Conservation (phyloP, 768 basidiomycete genomes). For the Russula compacta region DNA sequence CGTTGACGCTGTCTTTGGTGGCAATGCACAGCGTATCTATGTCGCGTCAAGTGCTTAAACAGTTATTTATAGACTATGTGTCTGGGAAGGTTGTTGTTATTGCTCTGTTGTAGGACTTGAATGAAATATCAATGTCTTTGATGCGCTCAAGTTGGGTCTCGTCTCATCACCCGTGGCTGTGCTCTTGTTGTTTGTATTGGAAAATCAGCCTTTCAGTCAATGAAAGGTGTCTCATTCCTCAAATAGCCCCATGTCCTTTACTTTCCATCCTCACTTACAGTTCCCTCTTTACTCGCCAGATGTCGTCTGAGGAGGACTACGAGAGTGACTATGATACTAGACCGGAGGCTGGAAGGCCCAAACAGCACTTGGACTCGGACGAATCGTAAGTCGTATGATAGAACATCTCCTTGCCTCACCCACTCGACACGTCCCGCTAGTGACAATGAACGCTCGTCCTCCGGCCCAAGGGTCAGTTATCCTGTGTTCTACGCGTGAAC, state of each 20-base stretch:
- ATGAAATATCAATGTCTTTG: not conserved
- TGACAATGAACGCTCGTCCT: not conserved
- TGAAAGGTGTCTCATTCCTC: not conserved
- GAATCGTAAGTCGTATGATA: slow-evolving; percentile 10
- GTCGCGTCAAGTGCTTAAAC: not conserved
- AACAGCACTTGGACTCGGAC: slow-evolving; percentile 8
- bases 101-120: slow-evolving; percentile 1
- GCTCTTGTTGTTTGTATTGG: not conserved
- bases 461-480: not conserved
- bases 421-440: not conserved
- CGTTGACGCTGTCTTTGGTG: slow-evolving; percentile 63
- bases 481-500: not conserved
- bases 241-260: not conserved
- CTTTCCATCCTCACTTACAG: not conserved
- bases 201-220: not conserved
- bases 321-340: slow-evolving; percentile 16
- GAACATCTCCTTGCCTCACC: not conserved
- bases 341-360: slow-evolving; percentile 14
- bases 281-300: not conserved
- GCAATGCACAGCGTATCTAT: slow-evolving; percentile 41
- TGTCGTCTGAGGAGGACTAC: slow-evolving; percentile 7
- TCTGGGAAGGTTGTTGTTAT: not conserved
- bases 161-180: not conserved
- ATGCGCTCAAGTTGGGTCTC: no score
- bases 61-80: not conserved